Evolutionary conservation across 2,329 filamentous ascomycete genomes (phyloP).

Genomic region (Hypoxylon sp.): DNA sequence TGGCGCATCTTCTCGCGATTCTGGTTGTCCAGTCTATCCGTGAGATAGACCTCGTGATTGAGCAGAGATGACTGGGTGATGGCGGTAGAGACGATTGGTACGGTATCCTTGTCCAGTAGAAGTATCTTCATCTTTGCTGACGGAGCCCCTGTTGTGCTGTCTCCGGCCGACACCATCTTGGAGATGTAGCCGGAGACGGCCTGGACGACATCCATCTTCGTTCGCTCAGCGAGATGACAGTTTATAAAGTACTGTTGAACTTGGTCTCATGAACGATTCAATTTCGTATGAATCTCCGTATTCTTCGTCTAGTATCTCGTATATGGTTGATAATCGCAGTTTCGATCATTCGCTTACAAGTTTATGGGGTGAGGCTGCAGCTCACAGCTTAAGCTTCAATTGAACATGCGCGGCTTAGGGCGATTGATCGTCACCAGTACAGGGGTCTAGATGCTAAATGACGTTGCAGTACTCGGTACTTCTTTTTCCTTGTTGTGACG

Average conservation of each 20-base stretch:
- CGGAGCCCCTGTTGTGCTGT: constrained; percentile 73
- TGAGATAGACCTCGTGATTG: constrained; percentile 97
- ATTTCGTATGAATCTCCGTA: not conserved
- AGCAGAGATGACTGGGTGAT: constrained; percentile 95
- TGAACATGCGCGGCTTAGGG: constrained; percentile 24
- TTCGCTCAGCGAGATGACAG: constrained; percentile 30
- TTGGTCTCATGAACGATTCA: not conserved
- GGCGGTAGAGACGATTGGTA: constrained; percentile 92
- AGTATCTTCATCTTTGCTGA: constrained; percentile 98
- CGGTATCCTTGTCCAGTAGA: constrained; percentile 91
- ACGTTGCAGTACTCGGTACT: constrained; percentile 43
- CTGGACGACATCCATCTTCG: constrained; percentile 90
- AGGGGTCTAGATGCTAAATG: constrained; percentile 40
- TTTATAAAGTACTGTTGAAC: not conserved
- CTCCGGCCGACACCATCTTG: constrained; percentile 91
- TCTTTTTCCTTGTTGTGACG: not conserved
- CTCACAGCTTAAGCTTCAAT: constrained; percentile 16
- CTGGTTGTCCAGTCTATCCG: constrained; percentile 91
- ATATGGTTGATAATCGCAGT: not conserved
- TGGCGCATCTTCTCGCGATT: constrained; percentile 98
- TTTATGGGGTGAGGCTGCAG: constrained; percentile 11
- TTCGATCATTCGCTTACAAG: constrained; percentile 7
- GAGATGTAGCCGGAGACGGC: constrained; percentile 94
- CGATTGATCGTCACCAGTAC: constrained; percentile 43
- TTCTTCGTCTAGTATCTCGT: not conserved